Percentiles rank a stretch among this genome's conserved stretches.
Evolutionary conservation across 2,329 filamentous ascomycete species (phyloP).

Genomic region (Exophiala phaeomuriformis): DNA sequence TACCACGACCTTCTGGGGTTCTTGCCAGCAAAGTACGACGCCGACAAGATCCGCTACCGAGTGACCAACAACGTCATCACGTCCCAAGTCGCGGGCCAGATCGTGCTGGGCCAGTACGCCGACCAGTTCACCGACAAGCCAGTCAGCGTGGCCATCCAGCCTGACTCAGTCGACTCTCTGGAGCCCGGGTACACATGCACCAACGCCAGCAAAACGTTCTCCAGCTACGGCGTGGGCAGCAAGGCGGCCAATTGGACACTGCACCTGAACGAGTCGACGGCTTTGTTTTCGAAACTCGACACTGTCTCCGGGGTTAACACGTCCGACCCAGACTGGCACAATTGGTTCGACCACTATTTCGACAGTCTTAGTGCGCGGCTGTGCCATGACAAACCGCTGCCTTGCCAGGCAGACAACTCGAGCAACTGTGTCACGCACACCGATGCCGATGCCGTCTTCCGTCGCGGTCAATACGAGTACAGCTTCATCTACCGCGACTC

Average conservation of each 20-base stretch:
- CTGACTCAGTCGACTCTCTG: constrained; percentile 57
- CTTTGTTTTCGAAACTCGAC: constrained; percentile 57
- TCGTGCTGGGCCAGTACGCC: constrained; percentile 63
- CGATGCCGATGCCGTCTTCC: constrained; percentile 62
- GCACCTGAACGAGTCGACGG: constrained; percentile 51
- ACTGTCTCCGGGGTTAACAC: constrained; percentile 57
- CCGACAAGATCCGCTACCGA: constrained; percentile 53
- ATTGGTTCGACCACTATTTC: constrained; percentile 68
- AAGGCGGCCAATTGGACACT: constrained; percentile 50
- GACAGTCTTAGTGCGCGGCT: constrained; percentile 74
- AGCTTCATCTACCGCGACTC: constrained; percentile 67
- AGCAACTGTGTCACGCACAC: constrained; percentile 57
- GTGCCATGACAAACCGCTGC: constrained; percentile 66
- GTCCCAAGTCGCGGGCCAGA: constrained; percentile 68
- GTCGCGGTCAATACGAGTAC: constrained; percentile 75
- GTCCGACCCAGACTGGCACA: constrained; percentile 53
- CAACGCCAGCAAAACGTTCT: constrained; percentile 41
- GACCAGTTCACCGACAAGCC: constrained; percentile 25
- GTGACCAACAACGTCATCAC: constrained; percentile 81
- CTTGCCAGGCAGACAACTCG: constrained; percentile 51
- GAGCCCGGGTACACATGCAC: constrained; percentile 66
- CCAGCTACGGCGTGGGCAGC: constrained; percentile 41
- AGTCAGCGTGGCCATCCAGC: constrained; percentile 41
- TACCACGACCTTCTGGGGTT: constrained; percentile 64
- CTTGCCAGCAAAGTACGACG: constrained; percentile 48